A percentile compares a stretch with the other conserved stretches of the same genome.
These are phyloP conservation scores for Geotrichum restrictum DNA, from an alignment of 1,139 yeast genomes.

Conservation along the genomic window DNA sequence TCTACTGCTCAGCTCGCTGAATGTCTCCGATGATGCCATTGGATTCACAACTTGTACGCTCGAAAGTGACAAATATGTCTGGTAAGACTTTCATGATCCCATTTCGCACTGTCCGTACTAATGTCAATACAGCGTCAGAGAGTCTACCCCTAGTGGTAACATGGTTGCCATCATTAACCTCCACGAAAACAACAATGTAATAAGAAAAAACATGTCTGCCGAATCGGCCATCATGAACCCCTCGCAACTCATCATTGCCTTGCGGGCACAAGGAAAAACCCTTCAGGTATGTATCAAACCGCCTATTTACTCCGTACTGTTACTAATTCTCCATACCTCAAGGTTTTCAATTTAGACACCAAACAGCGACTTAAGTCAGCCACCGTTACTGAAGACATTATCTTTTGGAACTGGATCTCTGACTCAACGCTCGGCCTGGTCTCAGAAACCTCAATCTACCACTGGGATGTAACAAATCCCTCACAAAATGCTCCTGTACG, in stretches of 20 bases:
- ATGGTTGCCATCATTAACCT: constrained; percentile 86
- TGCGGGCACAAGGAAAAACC: constrained; percentile 94
- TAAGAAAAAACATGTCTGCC: constrained; percentile 91
- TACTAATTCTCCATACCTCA: neutral
- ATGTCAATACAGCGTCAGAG: constrained; percentile 59
- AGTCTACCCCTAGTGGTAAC: constrained; percentile 68
- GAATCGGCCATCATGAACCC: constrained; percentile 99
- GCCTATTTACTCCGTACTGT: neutral
- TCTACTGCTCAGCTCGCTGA: constrained; percentile 78
- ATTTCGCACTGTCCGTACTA: neutral
- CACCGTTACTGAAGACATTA: constrained; percentile 81
- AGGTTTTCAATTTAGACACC: constrained; percentile 76
- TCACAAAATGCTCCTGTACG: constrained; percentile 72
- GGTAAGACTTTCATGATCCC: constrained; percentile 32
- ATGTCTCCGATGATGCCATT: constrained; percentile 76
- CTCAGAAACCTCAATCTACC: constrained; percentile 68
- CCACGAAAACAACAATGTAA: constrained; percentile 65
- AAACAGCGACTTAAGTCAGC: constrained; percentile 88
- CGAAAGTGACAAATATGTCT: constrained; percentile 84
- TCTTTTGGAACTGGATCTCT: constrained; percentile 93
- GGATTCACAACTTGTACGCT: constrained; percentile 92
- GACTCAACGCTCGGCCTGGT: constrained; percentile 74
- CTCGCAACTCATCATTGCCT: constrained; percentile 75
- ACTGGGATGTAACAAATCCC: constrained; percentile 77
- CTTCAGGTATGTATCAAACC: constrained; percentile 49